These are phyloP conservation scores for Pisolithus tinctorius DNA, from an alignment of 768 basidiomycete species.

Conservation along the genomic window DNA sequence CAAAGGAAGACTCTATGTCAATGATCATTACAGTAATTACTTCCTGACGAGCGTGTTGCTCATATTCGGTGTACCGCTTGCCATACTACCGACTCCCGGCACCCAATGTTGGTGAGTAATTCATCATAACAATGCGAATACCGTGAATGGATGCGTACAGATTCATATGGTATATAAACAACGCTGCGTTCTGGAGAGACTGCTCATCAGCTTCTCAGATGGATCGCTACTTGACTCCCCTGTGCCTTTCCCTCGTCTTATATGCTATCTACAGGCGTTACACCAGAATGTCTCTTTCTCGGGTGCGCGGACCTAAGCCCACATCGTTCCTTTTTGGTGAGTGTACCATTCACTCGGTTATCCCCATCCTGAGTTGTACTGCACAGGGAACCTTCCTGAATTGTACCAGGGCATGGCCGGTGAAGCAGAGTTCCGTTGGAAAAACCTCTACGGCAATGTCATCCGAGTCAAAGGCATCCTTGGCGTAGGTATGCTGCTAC, in stretches of 20 bases:
- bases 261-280: slow-evolving; percentile 3
- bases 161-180: too few species aligned
- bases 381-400: slow-evolving; percentile 24
- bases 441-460: slow-evolving; percentile 22
- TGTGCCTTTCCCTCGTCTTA: neutral
- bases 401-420: slow-evolving; percentile 21
- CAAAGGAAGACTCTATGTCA: too few species aligned
- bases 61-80: too few species aligned
- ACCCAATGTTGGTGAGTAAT: too few species aligned
- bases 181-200: too few species aligned
- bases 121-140: too few species aligned
- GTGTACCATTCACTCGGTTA: neutral
- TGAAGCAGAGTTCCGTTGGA: slow-evolving; percentile 24
- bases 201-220: neutral
- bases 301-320: too few species aligned
- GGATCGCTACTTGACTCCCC: neutral
- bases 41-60: too few species aligned
- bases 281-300: neutral
- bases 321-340: too few species aligned
- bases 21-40: too few species aligned
- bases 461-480: slow-evolving; percentile 14
- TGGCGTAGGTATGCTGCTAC: slow-evolving; percentile 3
- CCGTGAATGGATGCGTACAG: too few species aligned
- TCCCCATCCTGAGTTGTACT: neutral
- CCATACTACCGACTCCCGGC: too few species aligned